Conservation (phyloP, 2,329 filamentous ascomycete genomes). For the Colletotrichum sp. region DNA sequence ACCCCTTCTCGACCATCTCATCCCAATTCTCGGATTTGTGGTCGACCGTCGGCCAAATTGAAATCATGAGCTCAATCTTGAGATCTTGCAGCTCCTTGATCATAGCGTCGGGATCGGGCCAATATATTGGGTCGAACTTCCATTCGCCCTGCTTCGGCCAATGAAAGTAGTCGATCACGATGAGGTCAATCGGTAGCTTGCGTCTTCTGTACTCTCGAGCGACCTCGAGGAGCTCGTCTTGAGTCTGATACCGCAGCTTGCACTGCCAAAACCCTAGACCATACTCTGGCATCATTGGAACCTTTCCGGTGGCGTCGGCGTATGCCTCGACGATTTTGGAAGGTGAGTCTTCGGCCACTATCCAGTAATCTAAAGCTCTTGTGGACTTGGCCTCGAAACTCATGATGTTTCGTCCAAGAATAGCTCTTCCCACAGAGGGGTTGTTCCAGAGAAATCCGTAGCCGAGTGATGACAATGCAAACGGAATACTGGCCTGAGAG, state of each 20-base stretch:
- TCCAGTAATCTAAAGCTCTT: conserved; percentile 62
- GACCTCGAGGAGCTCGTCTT: conserved; percentile 61
- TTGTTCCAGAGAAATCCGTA: conserved; percentile 70
- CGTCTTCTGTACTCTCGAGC: conserved; percentile 59
- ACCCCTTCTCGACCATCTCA: conserved; percentile 45
- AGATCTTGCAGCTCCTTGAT: conserved; percentile 62
- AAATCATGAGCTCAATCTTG: conserved; percentile 70
- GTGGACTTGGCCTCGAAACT: conserved; percentile 63
- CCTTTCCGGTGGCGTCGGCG: conserved; percentile 56
- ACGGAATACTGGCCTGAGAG: conserved; percentile 65
- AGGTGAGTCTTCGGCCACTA: conserved; percentile 58
- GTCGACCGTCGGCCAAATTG: conserved; percentile 65
- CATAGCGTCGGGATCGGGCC: conserved; percentile 71
- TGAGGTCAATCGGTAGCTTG: conserved; percentile 61
- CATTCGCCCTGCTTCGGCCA: conserved; percentile 71
- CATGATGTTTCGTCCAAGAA: conserved; percentile 63
- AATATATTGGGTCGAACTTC: conserved; percentile 67
- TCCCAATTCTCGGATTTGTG: conserved; percentile 34
- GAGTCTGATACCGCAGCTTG: conserved; percentile 65
- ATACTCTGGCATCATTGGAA: conserved; percentile 69
- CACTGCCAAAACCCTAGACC: conserved; percentile 70
- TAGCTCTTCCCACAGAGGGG: conserved; percentile 59
- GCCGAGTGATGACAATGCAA: conserved; percentile 58
- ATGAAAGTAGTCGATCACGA: conserved; percentile 69
- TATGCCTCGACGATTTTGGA: conserved; percentile 58